Evolutionary conservation across 768 basidiomycete genomes (phyloP).

Genomic region (Plicaturopsis crispa): DNA sequence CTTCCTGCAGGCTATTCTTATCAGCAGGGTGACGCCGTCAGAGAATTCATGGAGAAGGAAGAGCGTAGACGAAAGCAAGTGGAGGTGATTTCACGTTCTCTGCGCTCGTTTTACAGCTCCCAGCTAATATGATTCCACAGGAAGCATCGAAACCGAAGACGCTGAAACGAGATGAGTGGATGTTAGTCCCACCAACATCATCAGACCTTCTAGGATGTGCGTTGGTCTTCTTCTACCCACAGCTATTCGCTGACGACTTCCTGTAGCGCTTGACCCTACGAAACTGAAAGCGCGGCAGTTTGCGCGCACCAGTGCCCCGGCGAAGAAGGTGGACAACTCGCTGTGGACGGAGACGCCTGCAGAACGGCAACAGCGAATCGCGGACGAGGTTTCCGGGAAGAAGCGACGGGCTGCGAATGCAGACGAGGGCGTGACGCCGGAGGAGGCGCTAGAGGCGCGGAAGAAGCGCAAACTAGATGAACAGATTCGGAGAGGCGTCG

Average conservation of each 20-base stretch:
- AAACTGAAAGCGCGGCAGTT: slow-evolving; percentile 79
- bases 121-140: slow-evolving; percentile 21
- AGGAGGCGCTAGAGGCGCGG: slow-evolving; percentile 32
- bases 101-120: not conserved
- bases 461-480: slow-evolving; percentile 62
- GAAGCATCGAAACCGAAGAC: slow-evolving; percentile 76
- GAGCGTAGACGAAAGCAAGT: slow-evolving; percentile 64
- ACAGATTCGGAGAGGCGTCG: slow-evolving; percentile 63
- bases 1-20: slow-evolving; percentile 38
- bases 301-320: slow-evolving; percentile 42
- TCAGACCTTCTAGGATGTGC: slow-evolving; percentile 73
- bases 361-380: slow-evolving; percentile 84
- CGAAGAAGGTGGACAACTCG: slow-evolving; percentile 43
- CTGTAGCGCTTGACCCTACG: slow-evolving; percentile 76
- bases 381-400: slow-evolving; percentile 92
- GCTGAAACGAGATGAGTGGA: slow-evolving; percentile 90
- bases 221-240: slow-evolving; percentile 18
- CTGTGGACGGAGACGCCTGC: slow-evolving; percentile 98
- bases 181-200: slow-evolving; percentile 87
- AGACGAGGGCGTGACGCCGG: slow-evolving; percentile 31
- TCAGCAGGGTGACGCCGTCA: slow-evolving; percentile 54
- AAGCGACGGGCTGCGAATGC: slow-evolving; percentile 64
- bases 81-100: slow-evolving; percentile 33
- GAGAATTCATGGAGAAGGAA: slow-evolving; percentile 82
- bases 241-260: slow-evolving; percentile 2